Evolutionary conservation across 805 yeast genomes (phyloP), one percentile per base, ranked within the genome.

Genomic region (Candida suzukii): DNA sequence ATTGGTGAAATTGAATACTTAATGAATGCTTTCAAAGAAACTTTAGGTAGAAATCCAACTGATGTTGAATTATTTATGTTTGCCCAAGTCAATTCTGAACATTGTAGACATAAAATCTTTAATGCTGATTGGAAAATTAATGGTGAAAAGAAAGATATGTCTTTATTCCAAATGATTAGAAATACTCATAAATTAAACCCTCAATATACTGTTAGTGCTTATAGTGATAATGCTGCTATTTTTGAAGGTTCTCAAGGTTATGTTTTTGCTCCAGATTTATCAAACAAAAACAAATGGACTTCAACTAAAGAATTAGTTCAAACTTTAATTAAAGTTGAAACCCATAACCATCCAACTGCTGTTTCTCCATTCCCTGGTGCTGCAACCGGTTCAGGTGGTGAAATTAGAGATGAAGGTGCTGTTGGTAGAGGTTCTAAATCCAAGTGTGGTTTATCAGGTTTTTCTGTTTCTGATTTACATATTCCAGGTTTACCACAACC

Each of bases 311-410:
- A 93, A 67, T 70, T 68, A 38, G 95, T 91, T 18, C 93, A 90
- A 49, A 87, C 95, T 56, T 70, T 93, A 51, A 86, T 90, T 57
- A 93, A 93, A 63, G 99, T 93, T 40, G 99, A 93, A 67, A 93
- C 99, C 21, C 99, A 93, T 64, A 93, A 93, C 68, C 99, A 93
- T 64, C 99, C 99, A 41, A 93, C 99, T 21, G 99, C 99, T 1
- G 97, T 93, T 5, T 91, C 98, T 20, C 99, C 99, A 32, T 93
- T 88, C 67, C 90, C 99, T 3, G 99, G 99, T 64, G 99, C 99
- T 26, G 95, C 99, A 34, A 93, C 99, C 13, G 99, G 99, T 48
- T 90, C 98, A 11, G 99, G 99, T 63, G 99, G 99, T 70, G 99
- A 93, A 67, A 93, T 93, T 57, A 86, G 99, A 74, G 99, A 93